Evolutionary conservation across 805 yeast species (phyloP), one percentile per base, ranked within the genome.

Genomic region (Wilhelminamyces savonicus): DNA sequence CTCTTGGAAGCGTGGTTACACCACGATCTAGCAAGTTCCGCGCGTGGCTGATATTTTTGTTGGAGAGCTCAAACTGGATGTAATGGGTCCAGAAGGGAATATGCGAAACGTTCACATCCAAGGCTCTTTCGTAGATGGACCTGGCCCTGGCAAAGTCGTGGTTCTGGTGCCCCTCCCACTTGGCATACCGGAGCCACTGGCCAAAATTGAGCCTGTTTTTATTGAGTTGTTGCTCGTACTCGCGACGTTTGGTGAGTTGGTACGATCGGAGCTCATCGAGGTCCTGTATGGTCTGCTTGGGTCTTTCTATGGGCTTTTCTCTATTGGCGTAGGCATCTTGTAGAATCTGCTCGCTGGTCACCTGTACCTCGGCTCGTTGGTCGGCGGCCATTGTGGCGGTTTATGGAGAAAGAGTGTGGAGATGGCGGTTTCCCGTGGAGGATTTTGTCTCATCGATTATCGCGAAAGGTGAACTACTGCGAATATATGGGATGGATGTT

Each of bases 141-240:
- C 97, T 63, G 0, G 94, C 95, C 14, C 97, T 64, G 13, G 73
- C 66, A 36, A 73, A 66, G 46, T 90, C 95, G 36, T 76, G 80
- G 43, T 84, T 90, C 35, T 59, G 55, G 4, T 81, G 82, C 4
- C 78, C 52, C 54, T 90, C 98, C 74, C 87, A 85, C 35, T 71
- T 73, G 0, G 96, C 97, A 53, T 90, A 92, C 32, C 96, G 65
- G 50, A 85, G 68, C 96, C 97, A 92, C 50, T 87, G 95, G 2
- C 85, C 81, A 46, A 73, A 67, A 46, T 86, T 87, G 21, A 81
- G 71, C 35, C 95, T 62, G 50, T 90, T 90, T 41, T 92, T 71
- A 43, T 92, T 75, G 30, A 92, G 58, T n/a, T 88, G 94, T 41
- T 78, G 78, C 56, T 92, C 97, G 50, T 66, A 90, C 41, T 84